These are phyloP conservation scores for Dictyophora rubrovolvata DNA, from an alignment of 768 basidiomycete species.

Conservation along the genomic window DNA sequence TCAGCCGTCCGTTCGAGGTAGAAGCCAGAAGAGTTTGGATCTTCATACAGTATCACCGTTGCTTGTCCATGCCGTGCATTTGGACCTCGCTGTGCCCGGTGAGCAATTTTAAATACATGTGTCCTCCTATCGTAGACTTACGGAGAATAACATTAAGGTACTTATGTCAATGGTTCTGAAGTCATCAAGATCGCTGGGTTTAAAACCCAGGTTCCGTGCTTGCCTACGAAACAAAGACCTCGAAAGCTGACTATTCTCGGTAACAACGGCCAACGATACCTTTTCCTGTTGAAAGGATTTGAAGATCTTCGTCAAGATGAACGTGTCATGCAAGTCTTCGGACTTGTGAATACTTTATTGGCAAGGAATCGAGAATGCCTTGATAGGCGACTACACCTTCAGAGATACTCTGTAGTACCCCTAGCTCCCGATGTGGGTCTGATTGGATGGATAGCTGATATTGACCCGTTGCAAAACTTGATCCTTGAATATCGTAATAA, in stretches of 20 bases:
- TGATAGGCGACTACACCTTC: conserved; percentile 38
- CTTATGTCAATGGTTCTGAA: conserved; percentile 19
- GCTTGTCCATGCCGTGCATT: conserved; percentile 74
- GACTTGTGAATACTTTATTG: conserved; percentile 39
- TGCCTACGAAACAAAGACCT: conserved; percentile 38
- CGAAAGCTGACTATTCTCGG: conserved; percentile 31
- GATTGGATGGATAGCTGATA: conserved; percentile 37
- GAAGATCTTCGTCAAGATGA: conserved; percentile 45
- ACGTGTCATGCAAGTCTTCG: conserved; percentile 43
- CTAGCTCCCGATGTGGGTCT: conserved; percentile 38
- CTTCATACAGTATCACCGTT: conserved; percentile 95
- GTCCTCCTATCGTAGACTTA: not conserved
- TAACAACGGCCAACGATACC: conserved; percentile 35
- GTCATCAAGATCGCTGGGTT: conserved; percentile 33
- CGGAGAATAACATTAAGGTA: not conserved
- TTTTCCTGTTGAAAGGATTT: conserved; percentile 34
- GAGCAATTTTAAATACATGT: conserved; percentile 12
- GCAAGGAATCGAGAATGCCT: conserved; percentile 34
- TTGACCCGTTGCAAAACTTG: conserved; percentile 36
- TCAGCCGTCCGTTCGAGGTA: conserved; percentile 1
- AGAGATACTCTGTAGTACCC: conserved; percentile 36
- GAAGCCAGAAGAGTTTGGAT: conserved; percentile 58
- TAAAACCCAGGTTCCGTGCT: conserved; percentile 29
- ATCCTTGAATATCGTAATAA: conserved; percentile 36
- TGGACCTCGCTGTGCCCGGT: conserved; percentile 94